Conservation (phyloP, 139 green algal genomes). For the Coccomyxa sp. region DNA sequence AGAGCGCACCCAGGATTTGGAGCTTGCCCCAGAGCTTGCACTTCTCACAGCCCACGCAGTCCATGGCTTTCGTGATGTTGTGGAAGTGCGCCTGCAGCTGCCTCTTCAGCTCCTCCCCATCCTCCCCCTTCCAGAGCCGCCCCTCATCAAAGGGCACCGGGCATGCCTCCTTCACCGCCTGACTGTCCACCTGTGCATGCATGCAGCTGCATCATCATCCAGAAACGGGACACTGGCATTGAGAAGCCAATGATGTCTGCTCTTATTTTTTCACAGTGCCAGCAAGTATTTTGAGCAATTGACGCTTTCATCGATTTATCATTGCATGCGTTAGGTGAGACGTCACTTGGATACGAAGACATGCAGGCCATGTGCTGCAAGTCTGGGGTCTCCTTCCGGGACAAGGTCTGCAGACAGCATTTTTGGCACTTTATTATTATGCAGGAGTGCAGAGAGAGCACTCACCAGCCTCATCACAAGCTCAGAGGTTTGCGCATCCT, state of each 20-base stretch:
- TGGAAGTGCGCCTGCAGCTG: constrained; percentile 76
- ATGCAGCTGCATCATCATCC: not conserved
- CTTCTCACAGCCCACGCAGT: constrained; percentile 98
- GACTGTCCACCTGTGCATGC: constrained; percentile 46
- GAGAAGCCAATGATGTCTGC: no score
- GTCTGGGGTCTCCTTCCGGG: no score
- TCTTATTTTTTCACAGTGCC: no score
- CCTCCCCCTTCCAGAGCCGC: constrained; percentile 77
- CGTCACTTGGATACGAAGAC: no score
- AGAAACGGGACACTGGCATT: not conserved
- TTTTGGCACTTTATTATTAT: no score
- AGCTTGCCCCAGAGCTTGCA: constrained; percentile 99
- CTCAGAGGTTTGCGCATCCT: constrained; percentile 59
- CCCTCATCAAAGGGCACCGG: constrained; percentile 91
- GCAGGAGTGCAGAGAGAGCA: not conserved
- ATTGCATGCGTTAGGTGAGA: no score
- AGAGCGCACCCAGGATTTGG: constrained; percentile 77
- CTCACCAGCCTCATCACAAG: constrained; percentile 56
- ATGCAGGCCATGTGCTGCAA: no score
- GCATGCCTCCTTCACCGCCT: constrained; percentile 62
- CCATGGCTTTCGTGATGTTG: constrained; percentile 95
- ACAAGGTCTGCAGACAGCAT: no score
- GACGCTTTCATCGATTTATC: no score
- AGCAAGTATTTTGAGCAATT: no score
- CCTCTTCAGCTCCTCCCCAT: constrained; percentile 50